Evolutionary conservation across 2,329 filamentous ascomycete species (phyloP), one percentile per base, ranked within the genome.

Genomic region (Cladosporium sp.): DNA sequence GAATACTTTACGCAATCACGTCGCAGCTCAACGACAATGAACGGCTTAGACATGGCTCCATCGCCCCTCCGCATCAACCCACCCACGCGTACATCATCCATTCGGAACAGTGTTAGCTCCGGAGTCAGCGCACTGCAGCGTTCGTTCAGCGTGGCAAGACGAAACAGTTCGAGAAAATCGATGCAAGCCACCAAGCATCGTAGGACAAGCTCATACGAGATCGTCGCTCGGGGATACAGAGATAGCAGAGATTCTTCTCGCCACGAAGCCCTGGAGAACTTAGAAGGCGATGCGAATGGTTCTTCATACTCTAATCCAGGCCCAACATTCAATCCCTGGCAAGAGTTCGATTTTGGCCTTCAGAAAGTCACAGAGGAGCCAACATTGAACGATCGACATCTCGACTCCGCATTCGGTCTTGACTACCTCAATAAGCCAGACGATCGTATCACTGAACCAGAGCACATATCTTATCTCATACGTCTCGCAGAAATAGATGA

Each of bases 221-320:
- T 68, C 22, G 52, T 70, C 7, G 61, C 70, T 1, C 65, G 68
- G 22, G 66, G 67, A 1, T 69, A 69, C 40, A 67, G 67, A 11
- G 69, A 70, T 25, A 69, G 65, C 22, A 30, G 38, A 36, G 35
- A 39, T 9, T 22, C 32, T 15, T 7, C 35, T 25, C 15, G 18
- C 2, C 22, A 15, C 12, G 49, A 39, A 15, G 30, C 33, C 8
- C 18, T 27, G 13, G 16, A 36, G 13, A n/a, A 15, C 9, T 2
- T 42, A 9, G 16, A 29, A n/a, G 40, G n/a, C 22, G 41, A n/a
- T 8, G 11, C 33, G 16, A 16, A 32, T 3, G 35, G 15, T 35
- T 4, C 32, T 4, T n/a, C 32, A n/a, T 2, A 11, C n/a, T 16
- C 8, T 7, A 35, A 35, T 7, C 8, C 32, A n/a, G 25, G 36